Evolutionary conservation across 495 filamentous ascomycete species (phyloP).

Genomic region (Penicillium simplicissimum): DNA sequence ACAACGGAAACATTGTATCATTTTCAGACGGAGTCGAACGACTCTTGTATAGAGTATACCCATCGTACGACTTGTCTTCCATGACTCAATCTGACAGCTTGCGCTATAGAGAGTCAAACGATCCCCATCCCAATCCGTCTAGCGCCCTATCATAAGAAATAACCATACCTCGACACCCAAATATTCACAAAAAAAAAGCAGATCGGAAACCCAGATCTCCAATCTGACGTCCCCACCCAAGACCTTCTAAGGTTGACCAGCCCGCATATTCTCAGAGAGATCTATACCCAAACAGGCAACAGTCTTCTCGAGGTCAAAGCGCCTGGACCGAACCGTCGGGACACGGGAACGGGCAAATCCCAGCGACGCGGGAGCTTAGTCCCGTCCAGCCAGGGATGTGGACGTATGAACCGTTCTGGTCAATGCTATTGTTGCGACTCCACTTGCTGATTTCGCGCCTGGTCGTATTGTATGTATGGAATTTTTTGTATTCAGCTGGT

Average conservation of each 20-base stretch:
- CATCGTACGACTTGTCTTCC: no score
- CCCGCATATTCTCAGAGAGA: conserved; percentile 2
- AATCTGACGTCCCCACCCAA: neutral
- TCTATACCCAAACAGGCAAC: conserved; percentile 13
- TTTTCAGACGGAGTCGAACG: neutral
- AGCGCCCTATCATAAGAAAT: neutral
- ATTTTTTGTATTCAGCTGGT: neutral
- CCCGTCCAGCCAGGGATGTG: conserved; percentile 14
- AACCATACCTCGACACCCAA: neutral
- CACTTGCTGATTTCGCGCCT: neutral
- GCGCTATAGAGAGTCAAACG: no score
- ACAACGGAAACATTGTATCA: neutral
- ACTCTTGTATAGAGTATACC: no score
- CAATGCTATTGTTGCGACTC: conserved; percentile 5
- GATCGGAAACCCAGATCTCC: neutral
- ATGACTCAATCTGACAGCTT: no score
- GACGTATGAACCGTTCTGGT: neutral
- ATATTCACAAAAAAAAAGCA: neutral
- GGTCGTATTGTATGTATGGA: neutral
- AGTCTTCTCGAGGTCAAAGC: conserved; percentile 12
- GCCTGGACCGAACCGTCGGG: neutral
- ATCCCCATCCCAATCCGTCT: no score
- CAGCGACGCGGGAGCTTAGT: neutral
- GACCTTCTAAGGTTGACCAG: neutral
- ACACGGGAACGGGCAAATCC: neutral